Percentiles rank a stretch among this genome's conserved stretches.
Evolutionary conservation across 176 grass and related monocot genomes (phyloP).

Genomic region (Urochloa ruziziensis): DNA sequence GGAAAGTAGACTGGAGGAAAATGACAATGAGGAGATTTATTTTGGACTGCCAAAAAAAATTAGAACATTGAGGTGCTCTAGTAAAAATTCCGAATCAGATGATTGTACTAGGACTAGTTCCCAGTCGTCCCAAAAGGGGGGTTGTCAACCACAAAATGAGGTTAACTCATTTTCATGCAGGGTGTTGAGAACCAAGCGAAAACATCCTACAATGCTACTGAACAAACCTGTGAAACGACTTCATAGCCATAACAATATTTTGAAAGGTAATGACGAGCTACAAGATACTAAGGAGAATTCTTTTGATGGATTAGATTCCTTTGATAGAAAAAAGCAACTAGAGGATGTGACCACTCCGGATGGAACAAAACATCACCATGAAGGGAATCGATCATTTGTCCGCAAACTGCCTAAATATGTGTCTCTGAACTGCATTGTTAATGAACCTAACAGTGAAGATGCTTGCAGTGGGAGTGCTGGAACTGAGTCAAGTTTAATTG

Average conservation of each 20-base stretch:
- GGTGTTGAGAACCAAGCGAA: slow-evolving; percentile 49
- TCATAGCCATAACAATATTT: slow-evolving; percentile 32
- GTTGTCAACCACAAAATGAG: slow-evolving; percentile 19
- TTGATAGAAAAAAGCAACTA: slow-evolving; percentile 28
- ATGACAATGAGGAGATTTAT: slow-evolving; percentile 1
- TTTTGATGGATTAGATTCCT: slow-evolving; percentile 26
- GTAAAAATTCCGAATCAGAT: slow-evolving; percentile 28
- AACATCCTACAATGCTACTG: slow-evolving; percentile 35
- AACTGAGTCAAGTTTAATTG: slow-evolving; percentile 70
- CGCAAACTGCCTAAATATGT: slow-evolving; percentile 85
- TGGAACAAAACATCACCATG: slow-evolving; percentile 23
- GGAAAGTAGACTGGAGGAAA: slow-evolving; percentile 26
- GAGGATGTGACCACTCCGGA: slow-evolving; percentile 14
- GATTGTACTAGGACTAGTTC: slow-evolving; percentile 30
- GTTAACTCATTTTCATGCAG: slow-evolving; percentile 31
- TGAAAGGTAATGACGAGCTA: slow-evolving; percentile 21
- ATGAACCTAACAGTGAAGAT: slow-evolving; percentile 49
- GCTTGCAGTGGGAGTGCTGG: slow-evolving; percentile 32
- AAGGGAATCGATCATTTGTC: slow-evolving; percentile 37
- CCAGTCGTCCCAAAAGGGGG: slow-evolving; percentile 33
- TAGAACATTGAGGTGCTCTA: slow-evolving; percentile 28
- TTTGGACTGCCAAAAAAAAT: slow-evolving; percentile 38
- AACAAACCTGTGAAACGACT: slow-evolving; percentile 47
- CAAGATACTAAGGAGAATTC: slow-evolving; percentile 28
- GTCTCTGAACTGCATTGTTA: slow-evolving; percentile 75